Evolutionary conservation across 163 green algal species (phyloP), one percentile per base, ranked within the genome.

Genomic region (Chloroidium sp.): DNA sequence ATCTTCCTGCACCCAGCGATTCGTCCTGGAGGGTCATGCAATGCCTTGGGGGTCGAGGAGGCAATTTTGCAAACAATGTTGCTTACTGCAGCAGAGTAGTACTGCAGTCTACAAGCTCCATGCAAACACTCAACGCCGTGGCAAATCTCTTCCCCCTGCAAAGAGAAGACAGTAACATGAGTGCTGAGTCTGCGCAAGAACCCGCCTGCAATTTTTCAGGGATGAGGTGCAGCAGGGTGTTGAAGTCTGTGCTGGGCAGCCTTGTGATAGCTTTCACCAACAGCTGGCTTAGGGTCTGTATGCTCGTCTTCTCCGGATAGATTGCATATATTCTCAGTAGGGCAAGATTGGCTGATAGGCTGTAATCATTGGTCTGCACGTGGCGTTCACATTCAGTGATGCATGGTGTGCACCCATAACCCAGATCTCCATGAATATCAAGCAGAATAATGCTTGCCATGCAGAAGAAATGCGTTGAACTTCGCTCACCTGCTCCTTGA

Each of bases 261-360:
- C 90, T 87, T 81, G 87, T 90, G n/a, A 93, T 83, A 0, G 88
- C 87, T 77, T 89, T 91, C 36, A 92, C 84, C 62, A 95, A 88
- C 14, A 92, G 78, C 60, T 85, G 87, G 14, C 84, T 85, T 0
- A 93, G 74, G 4, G 90, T 74, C 2, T 87, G 74, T 4, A 85
- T 74, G 74, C 92, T 90, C 0, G 81, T 83, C 61, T 81, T 64
- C 6, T 84, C 83, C 2, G 90, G 89, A 60, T 85, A 77, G 62
- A 94, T 88, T 79, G 92, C 86, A 82, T 95, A 95, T 6, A 92
- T 85, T 8, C 90, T 79, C 68, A 95, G 81, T 62, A 94, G 86
- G 4, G 87, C 82, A 2, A 91, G 74, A 64, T 91, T 92, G 0
- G 90, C 85, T n/a, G 91, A 85, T 68, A 92, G 67, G 75, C 84